Base-by-base conservation (phyloP, 495 filamentous ascomycete genomes). In the Cenococcum geophilum region DNA sequence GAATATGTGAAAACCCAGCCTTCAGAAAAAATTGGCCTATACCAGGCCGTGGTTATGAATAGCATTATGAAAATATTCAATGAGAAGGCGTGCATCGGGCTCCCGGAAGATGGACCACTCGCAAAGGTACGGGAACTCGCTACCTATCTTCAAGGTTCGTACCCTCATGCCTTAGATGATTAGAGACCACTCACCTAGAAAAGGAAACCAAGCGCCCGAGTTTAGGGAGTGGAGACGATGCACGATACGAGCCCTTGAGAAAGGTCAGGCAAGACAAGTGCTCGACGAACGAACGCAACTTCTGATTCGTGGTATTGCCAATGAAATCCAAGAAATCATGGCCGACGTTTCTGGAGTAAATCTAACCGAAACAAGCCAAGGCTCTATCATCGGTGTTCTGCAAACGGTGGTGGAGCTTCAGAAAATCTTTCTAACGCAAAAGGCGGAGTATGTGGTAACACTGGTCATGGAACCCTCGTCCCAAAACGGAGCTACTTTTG, bases 1-100 rank as follows among this genome's bases (percentile, higher is more conserved):
- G 36, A 68, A n/a, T 71, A 67, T 48, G 53, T 18, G 22, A 14
- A 18, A 0, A 65, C 68, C 47, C 59, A 63, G 0, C 27, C 66
- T 1, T 47, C 62, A 8, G 55, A 61, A 5, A 71, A 67, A 22
- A 55, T 74, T 1, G 47, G 62, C 4, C 59, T 73, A 1, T 72
- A 70, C 55, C 72, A 74, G 61, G 69, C 72, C 1, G 61, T 71
- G 4, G 63, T 72, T 10, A 54, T 63, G 4, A 55, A 47, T 37
- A 55, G 40, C 1, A 22, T 73, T n/a, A 70, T 73, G 69, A 63
- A 67, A 4, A 63, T 74, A 57, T 74, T 74, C 55, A 40, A 61
- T 34, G 66, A 68, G 20, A 52, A 45, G 3, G 61, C 61, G 18
- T 55, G 67, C 27, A 68, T 67, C 40, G 72, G 72, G 18, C 57